Evolutionary conservation across 441 rosid species (phyloP).

Genomic region (Cnidoscolus chayamansa): DNA sequence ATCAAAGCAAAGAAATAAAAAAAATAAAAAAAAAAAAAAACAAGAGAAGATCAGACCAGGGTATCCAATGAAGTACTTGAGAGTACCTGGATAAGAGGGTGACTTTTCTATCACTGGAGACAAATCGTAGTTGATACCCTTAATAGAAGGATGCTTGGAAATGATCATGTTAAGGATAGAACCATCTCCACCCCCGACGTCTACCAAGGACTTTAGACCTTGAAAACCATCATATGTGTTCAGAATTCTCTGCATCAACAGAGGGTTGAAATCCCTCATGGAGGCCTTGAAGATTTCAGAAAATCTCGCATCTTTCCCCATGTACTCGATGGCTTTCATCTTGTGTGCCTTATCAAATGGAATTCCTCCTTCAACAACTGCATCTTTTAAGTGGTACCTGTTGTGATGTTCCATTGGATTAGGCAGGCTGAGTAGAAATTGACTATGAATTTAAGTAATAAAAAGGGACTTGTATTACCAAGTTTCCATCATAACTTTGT

Average conservation of each 20-base stretch:
- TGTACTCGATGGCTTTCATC: constrained; percentile 15
- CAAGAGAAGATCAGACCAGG: no score
- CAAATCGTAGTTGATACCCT: constrained; percentile 52
- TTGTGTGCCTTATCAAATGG: constrained; percentile 46
- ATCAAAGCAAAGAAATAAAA: no score
- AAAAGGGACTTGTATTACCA: constrained; percentile 19
- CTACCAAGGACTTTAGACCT: constrained; percentile 38
- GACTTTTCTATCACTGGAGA: constrained; percentile 32
- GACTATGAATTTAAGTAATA: no score
- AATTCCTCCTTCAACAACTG: constrained; percentile 37
- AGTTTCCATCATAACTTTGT: constrained; percentile 32
- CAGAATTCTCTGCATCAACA: constrained; percentile 34
- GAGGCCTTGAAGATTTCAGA: constrained; percentile 24
- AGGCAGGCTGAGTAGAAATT: no score
- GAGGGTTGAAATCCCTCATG: constrained; percentile 32
- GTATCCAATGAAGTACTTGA: no score
- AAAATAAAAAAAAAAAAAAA: no score
- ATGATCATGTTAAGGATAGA: constrained; percentile 40
- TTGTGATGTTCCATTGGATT: neutral
- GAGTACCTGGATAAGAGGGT: constrained; percentile 34
- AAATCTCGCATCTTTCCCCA: constrained; percentile 28
- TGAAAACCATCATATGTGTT: constrained; percentile 41
- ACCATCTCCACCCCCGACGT: constrained; percentile 53
- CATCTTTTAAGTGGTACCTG: constrained; percentile 47
- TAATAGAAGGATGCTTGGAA: constrained; percentile 24